Evolutionary conservation across 768 basidiomycete genomes (phyloP).

Genomic region (Boletus barrowsii): DNA sequence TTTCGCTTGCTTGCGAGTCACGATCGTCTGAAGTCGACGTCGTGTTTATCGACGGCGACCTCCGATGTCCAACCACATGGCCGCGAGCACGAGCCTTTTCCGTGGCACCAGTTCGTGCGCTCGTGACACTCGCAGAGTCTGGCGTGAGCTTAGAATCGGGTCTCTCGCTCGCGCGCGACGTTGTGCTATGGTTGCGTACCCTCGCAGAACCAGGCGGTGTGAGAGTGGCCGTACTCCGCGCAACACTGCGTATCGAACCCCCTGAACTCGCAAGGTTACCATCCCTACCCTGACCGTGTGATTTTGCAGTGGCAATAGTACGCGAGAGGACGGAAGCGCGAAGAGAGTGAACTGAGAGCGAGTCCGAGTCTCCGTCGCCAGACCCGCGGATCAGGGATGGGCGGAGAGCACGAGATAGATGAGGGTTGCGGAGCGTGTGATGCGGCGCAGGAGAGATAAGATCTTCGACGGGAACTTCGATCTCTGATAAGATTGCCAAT

Average conservation of each 20-base stretch:
- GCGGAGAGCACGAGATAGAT: slow-evolving; percentile 28
- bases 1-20: background rate
- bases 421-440: slow-evolving; percentile 22
- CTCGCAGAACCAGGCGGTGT: slow-evolving; percentile 15
- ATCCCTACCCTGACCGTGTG: slow-evolving; percentile 22
- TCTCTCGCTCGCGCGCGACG: slow-evolving; percentile 33
- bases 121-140: slow-evolving; percentile 29
- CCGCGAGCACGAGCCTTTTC: slow-evolving; percentile 23
- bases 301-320: slow-evolving; percentile 22
- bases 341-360: slow-evolving; percentile 44
- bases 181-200: slow-evolving; percentile 26
- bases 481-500: slow-evolving; percentile 44
- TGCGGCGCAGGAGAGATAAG: slow-evolving; percentile 49
- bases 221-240: slow-evolving; percentile 38
- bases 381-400: slow-evolving; percentile 27
- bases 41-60: slow-evolving; percentile 19
- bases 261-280: slow-evolving; percentile 26
- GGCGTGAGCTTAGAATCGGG: slow-evolving; percentile 78
- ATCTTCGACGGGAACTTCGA: slow-evolving; percentile 78
- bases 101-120: slow-evolving; percentile 22
- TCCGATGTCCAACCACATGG: slow-evolving; percentile 18
- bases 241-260: slow-evolving; percentile 45
- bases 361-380: slow-evolving; percentile 37
- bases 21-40: slow-evolving; percentile 5
- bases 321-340: slow-evolving; percentile 43